Conservation (phyloP, 805 yeast species). For the Candida koratica region DNA sequence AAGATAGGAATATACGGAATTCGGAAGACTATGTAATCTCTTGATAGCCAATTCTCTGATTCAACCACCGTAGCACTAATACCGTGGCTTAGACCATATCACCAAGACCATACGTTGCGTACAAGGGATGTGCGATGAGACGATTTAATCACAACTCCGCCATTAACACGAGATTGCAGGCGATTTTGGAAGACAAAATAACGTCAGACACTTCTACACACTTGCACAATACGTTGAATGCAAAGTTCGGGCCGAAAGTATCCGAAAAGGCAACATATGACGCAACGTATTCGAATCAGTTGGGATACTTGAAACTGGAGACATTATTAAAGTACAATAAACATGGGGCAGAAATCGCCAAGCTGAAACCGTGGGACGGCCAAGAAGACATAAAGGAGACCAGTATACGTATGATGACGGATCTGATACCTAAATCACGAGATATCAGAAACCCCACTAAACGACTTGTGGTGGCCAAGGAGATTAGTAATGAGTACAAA, state of each 20-base stretch:
- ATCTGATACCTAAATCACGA: conserved; percentile 22
- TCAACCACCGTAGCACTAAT: no score
- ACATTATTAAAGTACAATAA: conserved; percentile 23
- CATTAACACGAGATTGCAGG: conserved; percentile 28
- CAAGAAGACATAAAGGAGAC: conserved; percentile 24
- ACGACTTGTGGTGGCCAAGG: conserved; percentile 56
- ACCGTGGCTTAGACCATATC: no score
- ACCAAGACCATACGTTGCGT: no score
- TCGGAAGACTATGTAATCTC: no score
- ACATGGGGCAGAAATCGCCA: conserved; percentile 28
- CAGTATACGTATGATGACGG: conserved; percentile 31
- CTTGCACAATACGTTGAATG: conserved; percentile 1
- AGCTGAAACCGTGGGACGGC: conserved; percentile 32
- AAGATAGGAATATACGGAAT: neutral
- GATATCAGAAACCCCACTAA: conserved; percentile 16
- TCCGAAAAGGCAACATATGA: conserved; percentile 11
- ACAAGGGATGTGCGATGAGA: conserved; percentile 2
- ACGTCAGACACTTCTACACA: conserved; percentile 7
- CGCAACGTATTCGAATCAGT: conserved; percentile 7
- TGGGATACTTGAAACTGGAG: conserved; percentile 29
- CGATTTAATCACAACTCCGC: conserved; percentile 18
- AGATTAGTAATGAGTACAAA: conserved; percentile 60
- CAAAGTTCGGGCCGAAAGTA: conserved; percentile 1
- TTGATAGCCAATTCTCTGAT: no score
- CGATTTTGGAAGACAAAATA: conserved; percentile 30